A percentile compares a stretch with the other conserved stretches of the same genome.
Evolutionary conservation across 345 rosid genomes (phyloP).

Genomic region (Garcia nutans): DNA sequence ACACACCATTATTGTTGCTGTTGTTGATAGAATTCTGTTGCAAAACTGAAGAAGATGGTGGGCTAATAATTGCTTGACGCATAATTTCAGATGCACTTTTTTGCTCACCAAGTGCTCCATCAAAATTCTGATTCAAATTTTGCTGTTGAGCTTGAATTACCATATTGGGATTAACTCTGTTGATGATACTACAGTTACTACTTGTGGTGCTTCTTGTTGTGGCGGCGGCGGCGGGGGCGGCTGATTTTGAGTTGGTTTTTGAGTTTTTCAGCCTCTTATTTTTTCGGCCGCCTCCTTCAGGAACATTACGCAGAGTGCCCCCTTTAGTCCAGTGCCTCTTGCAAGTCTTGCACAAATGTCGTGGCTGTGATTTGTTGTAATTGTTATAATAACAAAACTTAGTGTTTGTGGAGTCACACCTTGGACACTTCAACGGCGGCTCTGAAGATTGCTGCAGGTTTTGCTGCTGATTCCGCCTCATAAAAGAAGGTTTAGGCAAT

Average conservation of each 20-base stretch:
- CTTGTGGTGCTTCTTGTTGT: neutral
- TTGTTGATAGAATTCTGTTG: constrained; percentile 27
- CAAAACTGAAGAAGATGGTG: constrained; percentile 20
- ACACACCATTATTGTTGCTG: constrained; percentile 9
- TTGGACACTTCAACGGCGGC: constrained; percentile 66
- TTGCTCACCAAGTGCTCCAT: constrained; percentile 27
- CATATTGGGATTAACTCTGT: constrained; percentile 20
- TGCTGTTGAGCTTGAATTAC: constrained; percentile 28
- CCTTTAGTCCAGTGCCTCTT: constrained; percentile 97
- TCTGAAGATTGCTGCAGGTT: constrained; percentile 38
- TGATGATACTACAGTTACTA: constrained; percentile 13
- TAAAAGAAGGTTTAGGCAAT: constrained; percentile 31
- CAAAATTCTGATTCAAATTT: constrained; percentile 23
- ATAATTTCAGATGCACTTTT: constrained; percentile 24
- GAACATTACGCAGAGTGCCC: constrained; percentile 83
- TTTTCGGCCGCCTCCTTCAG: constrained; percentile 85
- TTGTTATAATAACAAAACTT: constrained; percentile 95
- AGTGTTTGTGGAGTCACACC: constrained; percentile 86
- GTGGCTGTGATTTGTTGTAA: constrained; percentile 85
- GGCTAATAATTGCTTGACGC: constrained; percentile 25
- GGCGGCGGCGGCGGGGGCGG: neutral
- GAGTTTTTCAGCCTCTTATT: constrained; percentile 55
- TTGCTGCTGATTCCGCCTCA: constrained; percentile 34
- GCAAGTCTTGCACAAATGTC: constrained; percentile 88
- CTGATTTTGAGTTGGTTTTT: constrained; percentile 4